Evolutionary conservation across 2,329 filamentous ascomycete species (phyloP), one percentile per base, ranked within the genome.

Genomic region (Cryphonectria parasitica): DNA sequence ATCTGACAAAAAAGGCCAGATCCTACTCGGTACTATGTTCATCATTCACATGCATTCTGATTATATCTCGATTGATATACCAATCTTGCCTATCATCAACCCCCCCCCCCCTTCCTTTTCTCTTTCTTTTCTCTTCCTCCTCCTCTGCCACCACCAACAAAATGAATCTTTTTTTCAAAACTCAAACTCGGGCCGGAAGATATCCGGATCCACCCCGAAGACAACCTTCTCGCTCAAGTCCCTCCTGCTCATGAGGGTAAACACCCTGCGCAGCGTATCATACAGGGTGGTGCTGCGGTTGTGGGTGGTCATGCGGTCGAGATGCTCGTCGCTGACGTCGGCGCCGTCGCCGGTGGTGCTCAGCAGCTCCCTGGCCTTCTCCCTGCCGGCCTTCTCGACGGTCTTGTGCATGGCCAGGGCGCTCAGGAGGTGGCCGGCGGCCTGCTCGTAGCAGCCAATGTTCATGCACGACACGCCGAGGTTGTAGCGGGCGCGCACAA

Each of bases 261-360:
- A 98, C n/a, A 98, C 96, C 72, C 97, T 86, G 73, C 95, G 85
- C 73, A 99, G 83, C 17, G 97, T 99, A 80, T 99, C 97, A 80
- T 97, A 97, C 71, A 99, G 84, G 77, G 98, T 99, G 65, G 95
- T 98, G 84, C 94, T 97, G 79, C 97, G 91, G 82, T 99, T 99
- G 84, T 98, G 95, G 66, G 91, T 91, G 68, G 97, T 91, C 90
- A 97, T 94, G 72, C 92, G 88, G 78, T 97, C 93, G 28, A 98
- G 85, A 75, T 93, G 90, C 69, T 88, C 89, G 76, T 98, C 94
- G 34, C 79, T 80, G 13, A 83, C 83, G 15, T 79, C 80, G 15
- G 80, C 83, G 13, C 80, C 84, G 52, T 83, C 83, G 19, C 79
- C 80, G 7, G 77, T 77, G 15, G 83, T 87, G 67, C 90, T 91